phyloP scores from a whole-genome alignment of 257 asterid species.

The Mitragyna speciosa region DNA sequence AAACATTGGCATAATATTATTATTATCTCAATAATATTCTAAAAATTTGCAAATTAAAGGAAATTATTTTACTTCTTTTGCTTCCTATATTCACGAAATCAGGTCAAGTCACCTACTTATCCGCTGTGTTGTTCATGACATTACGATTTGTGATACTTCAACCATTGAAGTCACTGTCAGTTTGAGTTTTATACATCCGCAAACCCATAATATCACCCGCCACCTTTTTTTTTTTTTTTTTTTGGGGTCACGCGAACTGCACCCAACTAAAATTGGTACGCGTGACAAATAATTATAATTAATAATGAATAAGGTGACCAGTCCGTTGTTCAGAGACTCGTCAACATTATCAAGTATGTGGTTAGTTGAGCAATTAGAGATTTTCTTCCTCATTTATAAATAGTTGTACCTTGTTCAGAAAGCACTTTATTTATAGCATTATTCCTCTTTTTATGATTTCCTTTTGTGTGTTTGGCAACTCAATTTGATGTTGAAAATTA shows the following conservation, averaged over 20 bases:
- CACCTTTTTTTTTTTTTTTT: neutral
- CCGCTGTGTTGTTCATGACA: no score
- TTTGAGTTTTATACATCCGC: neutral
- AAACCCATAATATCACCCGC: neutral
- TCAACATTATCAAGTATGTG: neutral
- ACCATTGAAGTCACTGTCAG: neutral
- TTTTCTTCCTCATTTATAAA: neutral
- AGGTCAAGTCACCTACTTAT: no score
- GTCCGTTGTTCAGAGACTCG: neutral
- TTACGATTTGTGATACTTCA: no score
- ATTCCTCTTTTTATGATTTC: neutral
- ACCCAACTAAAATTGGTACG: neutral
- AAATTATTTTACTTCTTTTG: no score
- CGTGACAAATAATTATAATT: neutral
- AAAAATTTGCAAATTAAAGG: no score
- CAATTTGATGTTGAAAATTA: no score
- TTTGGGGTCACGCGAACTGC: neutral
- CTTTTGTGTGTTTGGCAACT: no score
- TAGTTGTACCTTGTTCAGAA: neutral
- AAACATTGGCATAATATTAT: no score
- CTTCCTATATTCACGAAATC: no score
- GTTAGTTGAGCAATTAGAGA: neutral
- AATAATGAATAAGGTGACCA: neutral
- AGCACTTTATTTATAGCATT: neutral
- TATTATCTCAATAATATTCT: no score